Percentiles rank a stretch among this genome's conserved stretches.
Evolutionary conservation across 352 stramenopile species (phyloP).

Genomic region (Ophiocytium majus): DNA sequence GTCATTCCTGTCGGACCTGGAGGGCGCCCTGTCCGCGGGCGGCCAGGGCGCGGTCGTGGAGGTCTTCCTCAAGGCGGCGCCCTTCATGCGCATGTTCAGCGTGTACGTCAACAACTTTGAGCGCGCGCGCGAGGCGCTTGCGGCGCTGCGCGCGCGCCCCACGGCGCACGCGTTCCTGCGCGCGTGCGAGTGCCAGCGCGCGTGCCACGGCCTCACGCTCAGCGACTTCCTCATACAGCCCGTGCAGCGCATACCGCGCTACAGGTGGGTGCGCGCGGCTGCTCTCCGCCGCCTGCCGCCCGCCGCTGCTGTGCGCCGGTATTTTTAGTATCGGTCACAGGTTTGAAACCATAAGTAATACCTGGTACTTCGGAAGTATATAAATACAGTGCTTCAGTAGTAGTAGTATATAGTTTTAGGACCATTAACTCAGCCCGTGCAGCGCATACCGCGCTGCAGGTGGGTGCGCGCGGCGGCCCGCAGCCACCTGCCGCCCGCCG

Average conservation of each 20-base stretch:
- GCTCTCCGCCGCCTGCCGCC: too few species aligned
- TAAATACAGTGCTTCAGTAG: too few species aligned
- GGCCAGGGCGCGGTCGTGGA: constrained; percentile 42
- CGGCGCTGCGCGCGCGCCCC: constrained; percentile 25
- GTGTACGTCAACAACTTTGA: constrained; percentile 60
- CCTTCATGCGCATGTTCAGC: constrained; percentile 58
- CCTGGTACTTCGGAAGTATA: too few species aligned
- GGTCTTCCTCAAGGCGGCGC: constrained; percentile 53
- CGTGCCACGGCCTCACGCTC: constrained; percentile 39
- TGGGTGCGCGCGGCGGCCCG: too few species aligned
- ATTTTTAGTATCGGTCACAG: too few species aligned
- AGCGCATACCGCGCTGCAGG: constrained; percentile 47
- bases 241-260: constrained; percentile 53
- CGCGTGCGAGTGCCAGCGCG: constrained; percentile 43
- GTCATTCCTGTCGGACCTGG: constrained; percentile 32
- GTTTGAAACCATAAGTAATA: too few species aligned
- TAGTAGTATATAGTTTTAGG: too few species aligned
- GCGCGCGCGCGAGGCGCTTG: constrained; percentile 23
- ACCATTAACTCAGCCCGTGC: constrained; percentile 58
- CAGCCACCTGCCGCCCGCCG: too few species aligned
- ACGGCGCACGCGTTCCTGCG: constrained; percentile 49
- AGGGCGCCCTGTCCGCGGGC: constrained; percentile 23
- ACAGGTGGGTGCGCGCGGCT: too few species aligned
- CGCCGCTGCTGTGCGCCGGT: too few species aligned
- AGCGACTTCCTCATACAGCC: constrained; percentile 57